Evolutionary conservation across 257 asterid genomes (phyloP).

Genomic region (Leonotis leonurus): DNA sequence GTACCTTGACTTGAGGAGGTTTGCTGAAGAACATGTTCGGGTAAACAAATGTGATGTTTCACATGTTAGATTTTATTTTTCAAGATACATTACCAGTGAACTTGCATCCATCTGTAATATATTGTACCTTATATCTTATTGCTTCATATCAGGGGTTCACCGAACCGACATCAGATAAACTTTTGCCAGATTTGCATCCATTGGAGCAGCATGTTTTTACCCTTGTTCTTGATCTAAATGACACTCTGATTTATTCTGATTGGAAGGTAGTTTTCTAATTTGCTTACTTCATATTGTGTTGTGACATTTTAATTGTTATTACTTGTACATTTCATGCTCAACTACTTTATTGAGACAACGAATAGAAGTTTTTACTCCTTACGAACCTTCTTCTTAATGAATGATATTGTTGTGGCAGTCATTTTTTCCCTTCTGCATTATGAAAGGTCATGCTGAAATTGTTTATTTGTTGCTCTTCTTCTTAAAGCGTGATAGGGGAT

Average conservation of each 20-base stretch:
- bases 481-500: conserved; percentile 82
- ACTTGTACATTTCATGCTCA: not conserved
- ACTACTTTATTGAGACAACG: not conserved
- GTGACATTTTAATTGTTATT: not conserved
- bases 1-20: conserved; percentile 68
- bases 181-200: conserved; percentile 83
- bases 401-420: not conserved
- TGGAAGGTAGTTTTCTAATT: conserved; percentile 57
- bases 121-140: not conserved
- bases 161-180: conserved; percentile 87
- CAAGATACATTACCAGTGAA: not conserved
- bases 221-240: conserved; percentile 82
- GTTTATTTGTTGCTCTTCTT: not conserved
- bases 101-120: not conserved
- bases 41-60: conserved; percentile 35
- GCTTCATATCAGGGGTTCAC: conserved; percentile 50
- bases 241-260: conserved; percentile 72
- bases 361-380: not conserved
- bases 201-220: conserved; percentile 79
- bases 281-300: conserved; percentile 12
- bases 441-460: not conserved
- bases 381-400: not conserved
- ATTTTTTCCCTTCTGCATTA: not conserved
- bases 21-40: conserved; percentile 74
- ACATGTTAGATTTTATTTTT: not conserved